Evolutionary conservation across 352 stramenopile genomes (phyloP).

Genomic region (Lagenidium sp.): DNA sequence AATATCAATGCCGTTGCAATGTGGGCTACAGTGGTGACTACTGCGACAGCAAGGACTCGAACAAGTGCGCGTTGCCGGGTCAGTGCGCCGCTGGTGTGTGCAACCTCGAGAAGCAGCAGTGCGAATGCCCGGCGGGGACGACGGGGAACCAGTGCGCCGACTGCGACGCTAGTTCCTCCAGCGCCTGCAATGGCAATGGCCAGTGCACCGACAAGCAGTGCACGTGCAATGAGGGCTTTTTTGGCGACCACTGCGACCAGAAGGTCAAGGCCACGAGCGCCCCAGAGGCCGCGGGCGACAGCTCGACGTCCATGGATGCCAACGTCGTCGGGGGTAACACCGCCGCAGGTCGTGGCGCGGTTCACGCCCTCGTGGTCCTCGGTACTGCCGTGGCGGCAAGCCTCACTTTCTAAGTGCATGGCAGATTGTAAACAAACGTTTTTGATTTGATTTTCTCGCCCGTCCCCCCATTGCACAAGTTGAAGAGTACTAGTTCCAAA

Average conservation of each 20-base stretch:
- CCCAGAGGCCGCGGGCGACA: neutral
- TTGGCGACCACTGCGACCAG: conserved; percentile 64
- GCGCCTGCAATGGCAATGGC: conserved; percentile 55
- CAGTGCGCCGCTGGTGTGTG: conserved; percentile 60
- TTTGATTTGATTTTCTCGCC: too few relatives aligned
- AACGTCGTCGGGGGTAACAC: too few relatives aligned
- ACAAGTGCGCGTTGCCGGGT: conserved; percentile 64
- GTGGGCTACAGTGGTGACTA: conserved; percentile 55
- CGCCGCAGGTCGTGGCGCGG: too few relatives aligned
- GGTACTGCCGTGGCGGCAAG: too few relatives aligned
- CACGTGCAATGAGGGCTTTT: conserved; percentile 42
- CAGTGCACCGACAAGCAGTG: conserved; percentile 45
- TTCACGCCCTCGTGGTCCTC: too few relatives aligned
- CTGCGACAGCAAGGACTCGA: conserved; percentile 51
- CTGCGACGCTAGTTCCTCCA: conserved; percentile 42
- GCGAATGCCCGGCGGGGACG: conserved; percentile 49
- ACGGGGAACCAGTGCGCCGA: conserved; percentile 65
- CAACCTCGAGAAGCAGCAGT: conserved; percentile 58
- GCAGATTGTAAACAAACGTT: too few relatives aligned
- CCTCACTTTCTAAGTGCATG: too few relatives aligned
- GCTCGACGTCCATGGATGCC: neutral
- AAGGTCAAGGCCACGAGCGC: conserved; percentile 23
- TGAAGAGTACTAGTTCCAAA: too few relatives aligned
- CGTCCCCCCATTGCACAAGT: too few relatives aligned
- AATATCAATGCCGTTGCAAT: conserved; percentile 67